Evolutionary conservation across 2,329 filamentous ascomycete genomes (phyloP).

Genomic region (Zymoseptoria brevis): DNA sequence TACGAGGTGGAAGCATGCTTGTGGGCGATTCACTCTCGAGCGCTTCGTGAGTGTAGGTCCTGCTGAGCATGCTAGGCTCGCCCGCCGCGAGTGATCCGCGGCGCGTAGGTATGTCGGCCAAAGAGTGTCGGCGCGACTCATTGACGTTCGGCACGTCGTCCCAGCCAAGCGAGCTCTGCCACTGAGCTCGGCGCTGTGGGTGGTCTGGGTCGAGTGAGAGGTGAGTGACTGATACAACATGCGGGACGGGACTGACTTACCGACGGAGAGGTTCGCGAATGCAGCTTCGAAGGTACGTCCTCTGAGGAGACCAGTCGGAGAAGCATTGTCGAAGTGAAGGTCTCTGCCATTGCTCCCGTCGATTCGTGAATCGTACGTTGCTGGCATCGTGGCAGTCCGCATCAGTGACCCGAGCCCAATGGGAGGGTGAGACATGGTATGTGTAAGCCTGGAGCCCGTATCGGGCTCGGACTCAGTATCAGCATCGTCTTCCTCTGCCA

Average conservation of each 20-base stretch:
- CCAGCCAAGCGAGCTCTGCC: slow-evolving; percentile 65
- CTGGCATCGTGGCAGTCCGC: slow-evolving; percentile 25
- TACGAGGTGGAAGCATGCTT: slow-evolving; percentile 8
- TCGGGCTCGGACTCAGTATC: slow-evolving; percentile 23
- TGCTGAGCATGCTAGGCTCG: slow-evolving; percentile 16
- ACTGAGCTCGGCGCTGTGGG: slow-evolving; percentile 38
- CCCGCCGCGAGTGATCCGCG: slow-evolving; percentile 28
- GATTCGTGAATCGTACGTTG: slow-evolving; percentile 14
- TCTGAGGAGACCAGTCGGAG: slow-evolving; percentile 9
- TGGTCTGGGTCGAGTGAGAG: slow-evolving; percentile 16
- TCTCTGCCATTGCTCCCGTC: slow-evolving; percentile 15
- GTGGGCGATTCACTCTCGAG: slow-evolving; percentile 13
- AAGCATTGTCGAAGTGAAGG: slow-evolving; percentile 12
- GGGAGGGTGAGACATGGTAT: slow-evolving; percentile 27
- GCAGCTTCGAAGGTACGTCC: slow-evolving; percentile 21
- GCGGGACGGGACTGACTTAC: slow-evolving; percentile 14
- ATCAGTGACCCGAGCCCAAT: slow-evolving; percentile 20
- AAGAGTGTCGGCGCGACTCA: slow-evolving; percentile 72
- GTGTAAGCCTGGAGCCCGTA: slow-evolving; percentile 20
- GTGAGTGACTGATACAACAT: neutral
- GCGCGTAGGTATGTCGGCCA: slow-evolving; percentile 45
- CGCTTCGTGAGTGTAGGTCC: slow-evolving; percentile 13
- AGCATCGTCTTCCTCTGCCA: slow-evolving; percentile 20
- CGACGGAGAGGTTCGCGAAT: slow-evolving; percentile 23
- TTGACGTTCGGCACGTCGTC: slow-evolving; percentile 53